Conservation (phyloP, 345 rosid genomes). For the Populus tremula region DNA sequence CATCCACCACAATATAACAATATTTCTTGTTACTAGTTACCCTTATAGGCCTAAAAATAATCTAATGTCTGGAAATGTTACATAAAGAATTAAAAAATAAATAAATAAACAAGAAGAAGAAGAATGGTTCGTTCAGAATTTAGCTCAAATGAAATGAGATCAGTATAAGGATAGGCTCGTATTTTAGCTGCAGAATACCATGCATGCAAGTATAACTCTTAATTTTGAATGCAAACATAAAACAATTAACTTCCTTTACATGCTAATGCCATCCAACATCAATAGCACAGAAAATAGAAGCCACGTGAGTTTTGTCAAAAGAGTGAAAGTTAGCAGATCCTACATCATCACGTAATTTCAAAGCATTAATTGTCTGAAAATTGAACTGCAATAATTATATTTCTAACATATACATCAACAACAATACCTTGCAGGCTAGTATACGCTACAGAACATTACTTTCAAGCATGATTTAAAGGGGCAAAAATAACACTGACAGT, state of each 20-base stretch:
- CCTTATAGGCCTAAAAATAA: not conserved
- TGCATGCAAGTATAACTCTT: not conserved
- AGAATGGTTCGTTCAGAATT: not conserved
- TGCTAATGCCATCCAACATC: not conserved
- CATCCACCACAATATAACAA: not conserved
- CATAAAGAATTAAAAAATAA: not conserved
- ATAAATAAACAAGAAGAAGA: no score
- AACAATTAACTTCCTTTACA: not conserved
- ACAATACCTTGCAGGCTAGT: not conserved
- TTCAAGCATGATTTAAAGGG: not conserved
- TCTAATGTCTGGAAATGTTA: not conserved
- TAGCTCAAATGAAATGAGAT: not conserved
- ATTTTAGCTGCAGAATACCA: not conserved
- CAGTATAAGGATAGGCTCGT: not conserved
- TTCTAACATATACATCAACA: not conserved
- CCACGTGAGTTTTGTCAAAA: not conserved
- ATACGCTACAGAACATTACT: not conserved
- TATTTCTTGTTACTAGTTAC: not conserved
- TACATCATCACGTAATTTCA: not conserved
- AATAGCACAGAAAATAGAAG: not conserved
- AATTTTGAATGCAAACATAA: not conserved
- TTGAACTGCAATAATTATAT: not conserved
- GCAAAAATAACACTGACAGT: not conserved
- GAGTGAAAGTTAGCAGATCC: not conserved
- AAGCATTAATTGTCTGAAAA: not conserved